Conservation (phyloP, 305 asterid genomes). For the Fraxinus baroniana region DNA sequence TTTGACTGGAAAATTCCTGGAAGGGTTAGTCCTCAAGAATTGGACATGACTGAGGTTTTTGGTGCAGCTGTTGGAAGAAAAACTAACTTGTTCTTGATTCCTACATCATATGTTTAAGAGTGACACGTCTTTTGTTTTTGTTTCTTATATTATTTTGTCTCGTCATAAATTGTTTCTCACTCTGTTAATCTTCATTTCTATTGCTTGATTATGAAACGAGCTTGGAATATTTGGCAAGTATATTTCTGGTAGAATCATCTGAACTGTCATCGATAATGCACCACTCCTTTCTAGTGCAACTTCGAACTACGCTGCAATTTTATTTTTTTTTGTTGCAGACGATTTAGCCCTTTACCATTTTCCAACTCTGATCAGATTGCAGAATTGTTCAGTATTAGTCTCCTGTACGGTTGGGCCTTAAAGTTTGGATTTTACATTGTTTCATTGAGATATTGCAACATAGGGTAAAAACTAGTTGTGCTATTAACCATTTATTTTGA, state of each 20-base stretch:
- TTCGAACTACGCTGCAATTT: background rate
- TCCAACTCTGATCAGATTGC: background rate
- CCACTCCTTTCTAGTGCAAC: background rate
- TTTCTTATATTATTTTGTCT: background rate
- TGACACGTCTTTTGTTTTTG: background rate
- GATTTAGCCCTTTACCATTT: background rate
- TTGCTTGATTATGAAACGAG: background rate
- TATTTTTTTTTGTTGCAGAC: background rate
- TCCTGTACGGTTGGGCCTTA: background rate
- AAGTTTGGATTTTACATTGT: too few species aligned
- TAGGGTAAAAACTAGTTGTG: too few species aligned
- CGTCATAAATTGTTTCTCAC: background rate
- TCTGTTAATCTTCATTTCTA: background rate
- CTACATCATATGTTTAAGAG: background rate
- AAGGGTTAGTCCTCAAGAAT: background rate
- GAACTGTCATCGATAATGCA: background rate
- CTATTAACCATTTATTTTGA: too few species aligned
- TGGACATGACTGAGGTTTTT: slow-evolving; percentile 6
- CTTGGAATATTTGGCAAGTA: background rate
- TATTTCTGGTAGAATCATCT: background rate
- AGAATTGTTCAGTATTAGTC: background rate
- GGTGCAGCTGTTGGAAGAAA: slow-evolving; percentile 18
- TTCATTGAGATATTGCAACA: too few species aligned
- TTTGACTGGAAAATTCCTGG: slow-evolving; percentile 18
- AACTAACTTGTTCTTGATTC: slow-evolving; percentile 8